Conservation (phyloP, 495 filamentous ascomycete species). For the Usnea hakonensis region DNA sequence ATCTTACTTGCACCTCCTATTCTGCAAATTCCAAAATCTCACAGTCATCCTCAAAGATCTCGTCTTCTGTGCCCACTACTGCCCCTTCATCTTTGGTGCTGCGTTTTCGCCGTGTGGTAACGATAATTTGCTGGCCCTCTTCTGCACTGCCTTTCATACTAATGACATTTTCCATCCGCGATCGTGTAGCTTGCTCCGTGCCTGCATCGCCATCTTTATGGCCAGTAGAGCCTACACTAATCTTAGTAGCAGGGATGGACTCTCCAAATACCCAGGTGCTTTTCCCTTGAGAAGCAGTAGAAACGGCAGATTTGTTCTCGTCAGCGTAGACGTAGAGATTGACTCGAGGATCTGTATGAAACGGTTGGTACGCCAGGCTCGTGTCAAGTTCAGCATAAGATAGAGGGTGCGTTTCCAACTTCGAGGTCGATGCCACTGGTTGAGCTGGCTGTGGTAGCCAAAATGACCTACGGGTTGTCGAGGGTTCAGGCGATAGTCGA, state of each 20-base stretch:
- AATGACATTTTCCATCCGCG: constrained; percentile 46
- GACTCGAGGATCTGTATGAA: constrained; percentile 79
- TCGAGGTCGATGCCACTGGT: constrained; percentile 17
- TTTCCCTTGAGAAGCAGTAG: constrained; percentile 17
- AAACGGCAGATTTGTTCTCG: constrained; percentile 18
- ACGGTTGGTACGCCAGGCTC: constrained; percentile 81
- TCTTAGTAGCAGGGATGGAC: constrained; percentile 49
- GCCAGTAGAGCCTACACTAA: constrained; percentile 47
- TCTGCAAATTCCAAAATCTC: constrained; percentile 88
- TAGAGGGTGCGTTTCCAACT: constrained; percentile 44
- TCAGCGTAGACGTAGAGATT: constrained; percentile 53
- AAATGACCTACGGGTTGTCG: constrained; percentile 14
- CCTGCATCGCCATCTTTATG: constrained; percentile 47
- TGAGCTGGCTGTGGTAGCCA: constrained; percentile 16
- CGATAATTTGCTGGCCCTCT: constrained; percentile 67
- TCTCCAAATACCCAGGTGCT: constrained; percentile 67
- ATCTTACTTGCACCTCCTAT: constrained; percentile 58
- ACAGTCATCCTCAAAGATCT: constrained; percentile 91
- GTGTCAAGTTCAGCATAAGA: constrained; percentile 90
- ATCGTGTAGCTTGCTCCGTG: constrained; percentile 31
- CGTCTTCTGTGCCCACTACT: constrained; percentile 54
- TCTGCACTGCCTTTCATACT: constrained; percentile 49
- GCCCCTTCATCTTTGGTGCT: constrained; percentile 32
- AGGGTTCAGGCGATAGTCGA: background rate
- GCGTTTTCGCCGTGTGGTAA: constrained; percentile 68